Percentiles rank a stretch among this genome's conserved stretches.
Conservation (phyloP, 2,329 filamentous ascomycete species). For the Epichloe amarillans region DNA sequence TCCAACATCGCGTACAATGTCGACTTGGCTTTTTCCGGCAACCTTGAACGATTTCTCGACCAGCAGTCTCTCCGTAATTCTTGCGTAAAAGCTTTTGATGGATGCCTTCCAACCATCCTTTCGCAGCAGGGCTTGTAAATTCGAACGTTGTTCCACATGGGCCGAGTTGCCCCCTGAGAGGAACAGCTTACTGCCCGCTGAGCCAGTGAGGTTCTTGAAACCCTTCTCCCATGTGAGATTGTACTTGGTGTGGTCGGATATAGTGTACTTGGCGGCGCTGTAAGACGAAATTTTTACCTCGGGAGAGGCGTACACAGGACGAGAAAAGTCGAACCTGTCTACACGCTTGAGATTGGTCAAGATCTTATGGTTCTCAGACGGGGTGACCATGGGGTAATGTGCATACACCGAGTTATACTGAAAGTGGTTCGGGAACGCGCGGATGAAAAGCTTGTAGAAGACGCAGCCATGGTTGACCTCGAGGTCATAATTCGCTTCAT, state of each 20-base stretch:
- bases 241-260: slow-evolving; percentile 49
- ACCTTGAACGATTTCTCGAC: slow-evolving; percentile 52
- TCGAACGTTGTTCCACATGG: slow-evolving; percentile 36
- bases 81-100: slow-evolving; percentile 54
- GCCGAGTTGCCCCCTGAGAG: slow-evolving; percentile 38
- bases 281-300: slow-evolving; percentile 47
- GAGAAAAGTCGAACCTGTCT: slow-evolving; percentile 55
- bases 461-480: slow-evolving; percentile 69
- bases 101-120: slow-evolving; percentile 46
- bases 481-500: slow-evolving; percentile 58
- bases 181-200: slow-evolving; percentile 40
- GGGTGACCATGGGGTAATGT: slow-evolving; percentile 61
- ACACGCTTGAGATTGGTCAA: slow-evolving; percentile 53
- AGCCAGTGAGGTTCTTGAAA: slow-evolving; percentile 48
- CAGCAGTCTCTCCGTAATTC: slow-evolving; percentile 48
- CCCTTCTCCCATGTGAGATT: slow-evolving; percentile 51
- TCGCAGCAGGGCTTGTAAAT: slow-evolving; percentile 45
- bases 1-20: slow-evolving; percentile 56
- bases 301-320: slow-evolving; percentile 37
- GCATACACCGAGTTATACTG: slow-evolving; percentile 66
- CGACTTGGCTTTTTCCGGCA: slow-evolving; percentile 42
- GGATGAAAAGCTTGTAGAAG: slow-evolving; percentile 72
- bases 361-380: slow-evolving; percentile 58
- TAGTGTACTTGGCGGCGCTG: slow-evolving; percentile 45
- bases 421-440: slow-evolving; percentile 72